These are phyloP conservation scores for Hysterium pulicare DNA, from an alignment of 2,329 filamentous ascomycete genomes.

Conservation along the genomic window DNA sequence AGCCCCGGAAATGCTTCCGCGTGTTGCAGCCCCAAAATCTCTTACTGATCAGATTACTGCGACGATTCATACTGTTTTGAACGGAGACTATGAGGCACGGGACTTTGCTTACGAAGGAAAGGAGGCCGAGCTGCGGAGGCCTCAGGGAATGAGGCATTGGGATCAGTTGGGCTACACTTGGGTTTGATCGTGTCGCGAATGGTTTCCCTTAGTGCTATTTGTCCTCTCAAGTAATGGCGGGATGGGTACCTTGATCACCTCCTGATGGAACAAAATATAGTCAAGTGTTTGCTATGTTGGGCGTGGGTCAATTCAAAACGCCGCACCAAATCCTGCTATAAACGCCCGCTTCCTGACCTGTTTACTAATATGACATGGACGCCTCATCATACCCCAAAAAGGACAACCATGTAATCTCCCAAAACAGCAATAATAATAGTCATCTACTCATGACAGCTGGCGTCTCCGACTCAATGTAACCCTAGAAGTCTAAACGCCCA, in stretches of 20 bases:
- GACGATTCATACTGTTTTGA: slow-evolving; percentile 22
- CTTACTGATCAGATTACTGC: slow-evolving; percentile 14
- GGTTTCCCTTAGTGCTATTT: too few relatives aligned
- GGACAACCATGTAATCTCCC: not conserved
- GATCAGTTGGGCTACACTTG: slow-evolving; percentile 5
- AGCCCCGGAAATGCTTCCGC: slow-evolving; percentile 31
- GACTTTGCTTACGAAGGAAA: slow-evolving; percentile 34
- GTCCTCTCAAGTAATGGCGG: not conserved
- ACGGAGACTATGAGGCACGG: slow-evolving; percentile 16
- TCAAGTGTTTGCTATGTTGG: not conserved
- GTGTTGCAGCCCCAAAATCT: slow-evolving; percentile 13
- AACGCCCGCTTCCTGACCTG: slow-evolving; percentile 11
- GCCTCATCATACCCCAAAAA: slow-evolving; percentile 3
- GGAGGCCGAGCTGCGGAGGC: slow-evolving; percentile 29
- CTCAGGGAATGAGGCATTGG: slow-evolving; percentile 31
- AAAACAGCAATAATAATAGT: not conserved
- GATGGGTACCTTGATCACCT: not conserved
- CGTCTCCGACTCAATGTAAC: not conserved
- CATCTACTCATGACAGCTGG: not conserved
- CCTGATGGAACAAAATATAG: not conserved
- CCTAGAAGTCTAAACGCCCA: slow-evolving; percentile 69
- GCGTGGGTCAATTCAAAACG: not conserved
- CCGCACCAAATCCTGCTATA: not conserved
- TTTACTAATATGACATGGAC: slow-evolving; percentile 3
- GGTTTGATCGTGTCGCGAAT: too few relatives aligned